Conservation (phyloP, 1,284 basidiomycete genomes). For the Mycocalia duriaeana region DNA sequence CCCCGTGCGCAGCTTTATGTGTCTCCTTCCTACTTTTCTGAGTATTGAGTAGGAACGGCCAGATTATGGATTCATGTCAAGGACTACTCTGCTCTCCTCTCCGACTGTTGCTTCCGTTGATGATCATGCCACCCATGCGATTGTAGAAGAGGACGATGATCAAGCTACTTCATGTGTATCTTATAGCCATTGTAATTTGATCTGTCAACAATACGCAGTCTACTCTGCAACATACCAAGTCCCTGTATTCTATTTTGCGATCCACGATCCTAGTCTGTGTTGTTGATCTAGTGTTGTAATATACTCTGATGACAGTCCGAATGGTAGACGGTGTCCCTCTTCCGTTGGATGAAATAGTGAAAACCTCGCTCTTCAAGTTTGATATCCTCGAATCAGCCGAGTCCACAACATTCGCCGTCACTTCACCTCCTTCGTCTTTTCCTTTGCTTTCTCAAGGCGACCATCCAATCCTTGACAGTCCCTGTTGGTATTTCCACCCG, state of each 20-base stretch:
- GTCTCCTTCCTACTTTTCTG: no score
- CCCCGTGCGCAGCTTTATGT: constrained; percentile 32
- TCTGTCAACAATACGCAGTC: constrained; percentile 58
- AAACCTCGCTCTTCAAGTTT: constrained; percentile 54
- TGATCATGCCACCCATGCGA: constrained; percentile 10
- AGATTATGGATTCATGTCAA: constrained; percentile 26
- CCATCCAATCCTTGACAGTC: constrained; percentile 67
- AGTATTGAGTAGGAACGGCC: constrained; percentile 14
- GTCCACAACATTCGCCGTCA: constrained; percentile 49
- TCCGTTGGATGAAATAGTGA: constrained; percentile 46
- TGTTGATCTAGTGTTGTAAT: constrained; percentile 1
- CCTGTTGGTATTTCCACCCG: constrained; percentile 81
- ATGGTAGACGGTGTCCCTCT: constrained; percentile 61
- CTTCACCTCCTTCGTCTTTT: constrained; percentile 46
- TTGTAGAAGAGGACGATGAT: constrained; percentile 33
- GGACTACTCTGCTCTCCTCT: constrained; percentile 20
- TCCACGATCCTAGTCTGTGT: constrained; percentile 60
- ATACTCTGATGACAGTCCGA: constrained; percentile 9
- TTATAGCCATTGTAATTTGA: constrained; percentile 23
- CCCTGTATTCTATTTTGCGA: constrained; percentile 74
- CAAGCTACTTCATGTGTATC: constrained; percentile 15
- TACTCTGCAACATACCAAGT: constrained; percentile 73
- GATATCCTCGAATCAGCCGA: constrained; percentile 39
- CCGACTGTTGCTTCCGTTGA: constrained; percentile 4
- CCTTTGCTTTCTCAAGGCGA: constrained; percentile 80